These are phyloP conservation scores for Diaporthe citri DNA, from an alignment of 2,329 filamentous ascomycete species.

Conservation along the genomic window DNA sequence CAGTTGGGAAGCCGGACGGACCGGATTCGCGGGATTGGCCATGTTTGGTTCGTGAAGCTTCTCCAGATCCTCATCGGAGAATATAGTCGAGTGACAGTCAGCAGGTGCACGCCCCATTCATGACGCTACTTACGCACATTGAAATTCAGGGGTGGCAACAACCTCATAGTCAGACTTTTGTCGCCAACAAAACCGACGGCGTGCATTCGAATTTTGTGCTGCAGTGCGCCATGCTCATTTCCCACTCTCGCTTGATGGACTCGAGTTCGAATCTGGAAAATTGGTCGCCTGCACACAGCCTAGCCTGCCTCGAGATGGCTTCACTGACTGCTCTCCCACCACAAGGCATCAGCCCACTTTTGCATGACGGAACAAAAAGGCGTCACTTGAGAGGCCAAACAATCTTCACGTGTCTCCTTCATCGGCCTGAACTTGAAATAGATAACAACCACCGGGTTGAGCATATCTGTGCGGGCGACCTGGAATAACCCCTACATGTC, in stretches of 20 bases:
- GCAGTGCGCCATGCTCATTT: conserved; percentile 8
- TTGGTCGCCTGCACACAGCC: not conserved
- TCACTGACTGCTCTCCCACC: not conserved
- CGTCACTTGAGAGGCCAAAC: not conserved
- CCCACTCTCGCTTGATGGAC: not conserved
- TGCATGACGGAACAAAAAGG: not conserved
- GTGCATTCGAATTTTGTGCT: not conserved
- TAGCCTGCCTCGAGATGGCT: conserved; percentile 11
- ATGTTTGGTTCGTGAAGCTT: not conserved
- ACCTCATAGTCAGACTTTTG: not conserved
- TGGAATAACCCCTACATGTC: not conserved
- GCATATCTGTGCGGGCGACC: not conserved
- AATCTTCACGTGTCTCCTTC: not conserved
- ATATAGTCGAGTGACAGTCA: conserved; percentile 26
- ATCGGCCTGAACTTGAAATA: not conserved
- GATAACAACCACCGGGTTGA: not conserved
- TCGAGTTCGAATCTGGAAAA: not conserved
- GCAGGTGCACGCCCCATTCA: conserved; percentile 21
- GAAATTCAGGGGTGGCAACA: conserved; percentile 19
- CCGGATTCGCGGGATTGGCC: not conserved
- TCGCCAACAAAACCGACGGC: not conserved
- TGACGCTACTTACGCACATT: conserved; percentile 1
- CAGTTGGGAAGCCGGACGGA: not conserved
- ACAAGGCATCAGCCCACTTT: not conserved
- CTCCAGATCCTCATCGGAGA: conserved; percentile 2